Evolutionary conservation across 2,329 filamentous ascomycete species (phyloP).

Genomic region (Trichophaea hybrida): DNA sequence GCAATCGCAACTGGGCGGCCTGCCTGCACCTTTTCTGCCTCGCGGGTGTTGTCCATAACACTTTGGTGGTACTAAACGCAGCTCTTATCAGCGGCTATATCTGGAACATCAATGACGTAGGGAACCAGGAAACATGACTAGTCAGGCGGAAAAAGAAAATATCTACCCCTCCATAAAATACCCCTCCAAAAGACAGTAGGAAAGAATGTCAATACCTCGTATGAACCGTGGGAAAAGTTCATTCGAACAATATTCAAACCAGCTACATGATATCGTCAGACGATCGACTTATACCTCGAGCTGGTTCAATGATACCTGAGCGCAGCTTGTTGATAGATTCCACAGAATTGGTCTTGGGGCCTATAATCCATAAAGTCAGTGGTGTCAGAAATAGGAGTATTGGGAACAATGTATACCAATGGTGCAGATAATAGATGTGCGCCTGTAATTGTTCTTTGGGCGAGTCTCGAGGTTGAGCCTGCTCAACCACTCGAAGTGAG

Average conservation of each 20-base stretch:
- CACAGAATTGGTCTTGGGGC: constrained; percentile 96
- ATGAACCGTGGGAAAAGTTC: constrained; percentile 95
- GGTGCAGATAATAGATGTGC: constrained; percentile 96
- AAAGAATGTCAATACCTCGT: constrained; percentile 42
- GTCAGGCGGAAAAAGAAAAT: background rate
- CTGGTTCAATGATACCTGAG: constrained; percentile 35
- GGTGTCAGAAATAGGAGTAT: background rate
- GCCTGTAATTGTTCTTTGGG: constrained; percentile 86
- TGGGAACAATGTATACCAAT: constrained; percentile 46
- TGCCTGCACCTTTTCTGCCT: constrained; percentile 60
- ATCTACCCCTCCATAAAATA: background rate
- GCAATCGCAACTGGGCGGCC: constrained; percentile 92
- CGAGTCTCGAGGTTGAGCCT: constrained; percentile 79
- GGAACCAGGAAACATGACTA: background rate
- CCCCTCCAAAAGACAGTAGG: background rate
- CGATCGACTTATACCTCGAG: background rate
- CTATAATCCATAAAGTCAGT: constrained; percentile 29
- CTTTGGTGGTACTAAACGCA: constrained; percentile 71
- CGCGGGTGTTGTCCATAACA: constrained; percentile 88
- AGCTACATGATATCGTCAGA: constrained; percentile 34
- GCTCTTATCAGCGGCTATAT: constrained; percentile 13
- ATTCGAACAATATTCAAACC: constrained; percentile 98
- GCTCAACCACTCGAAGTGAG: constrained; percentile 45
- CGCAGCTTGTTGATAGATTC: constrained; percentile 94
- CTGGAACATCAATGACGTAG: background rate